Conservation (phyloP, 2,329 filamentous ascomycete species). For the Botrytis paeoniae region DNA sequence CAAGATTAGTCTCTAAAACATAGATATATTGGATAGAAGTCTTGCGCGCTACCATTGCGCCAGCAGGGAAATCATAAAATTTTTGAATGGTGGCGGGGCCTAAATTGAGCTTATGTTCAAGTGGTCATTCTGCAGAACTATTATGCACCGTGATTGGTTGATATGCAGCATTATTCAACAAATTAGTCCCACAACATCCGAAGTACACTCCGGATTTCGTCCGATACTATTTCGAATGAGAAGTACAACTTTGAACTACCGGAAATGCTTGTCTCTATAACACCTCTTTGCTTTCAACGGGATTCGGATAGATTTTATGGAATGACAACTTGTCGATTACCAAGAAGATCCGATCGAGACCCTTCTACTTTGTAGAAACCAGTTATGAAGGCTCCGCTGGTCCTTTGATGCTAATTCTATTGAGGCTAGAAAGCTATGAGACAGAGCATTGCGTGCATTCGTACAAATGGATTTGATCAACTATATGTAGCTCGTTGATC, state of each 20-base stretch:
- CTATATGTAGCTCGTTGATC: not conserved
- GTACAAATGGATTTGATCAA: not conserved
- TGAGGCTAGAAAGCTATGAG: not conserved
- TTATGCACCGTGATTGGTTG: not conserved
- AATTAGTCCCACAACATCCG: not conserved
- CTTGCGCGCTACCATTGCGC: constrained; percentile 20
- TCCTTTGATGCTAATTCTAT: not conserved
- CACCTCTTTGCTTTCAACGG: not conserved
- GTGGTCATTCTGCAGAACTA: fast-evolving
- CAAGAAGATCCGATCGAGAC: not conserved
- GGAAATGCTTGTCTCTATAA: not conserved
- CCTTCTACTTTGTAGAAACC: not conserved
- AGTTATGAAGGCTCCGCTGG: not conserved
- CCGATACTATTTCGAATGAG: not conserved
- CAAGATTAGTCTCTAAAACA: too few relatives aligned
- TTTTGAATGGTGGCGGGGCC: fast-evolving
- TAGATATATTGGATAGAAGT: too few relatives aligned
- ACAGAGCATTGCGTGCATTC: not conserved
- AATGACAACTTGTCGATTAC: not conserved
- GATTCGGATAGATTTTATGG: not conserved
- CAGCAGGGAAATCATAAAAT: constrained; percentile 9
- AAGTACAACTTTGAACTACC: not conserved
- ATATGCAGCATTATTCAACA: too few relatives aligned
- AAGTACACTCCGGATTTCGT: not conserved
- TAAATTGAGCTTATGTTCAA: fast-evolving